Percentiles rank a stretch among this genome's conserved stretches.
These are phyloP conservation scores for Echium plantagineum DNA, from an alignment of 257 asterid genomes.

Conservation along the genomic window DNA sequence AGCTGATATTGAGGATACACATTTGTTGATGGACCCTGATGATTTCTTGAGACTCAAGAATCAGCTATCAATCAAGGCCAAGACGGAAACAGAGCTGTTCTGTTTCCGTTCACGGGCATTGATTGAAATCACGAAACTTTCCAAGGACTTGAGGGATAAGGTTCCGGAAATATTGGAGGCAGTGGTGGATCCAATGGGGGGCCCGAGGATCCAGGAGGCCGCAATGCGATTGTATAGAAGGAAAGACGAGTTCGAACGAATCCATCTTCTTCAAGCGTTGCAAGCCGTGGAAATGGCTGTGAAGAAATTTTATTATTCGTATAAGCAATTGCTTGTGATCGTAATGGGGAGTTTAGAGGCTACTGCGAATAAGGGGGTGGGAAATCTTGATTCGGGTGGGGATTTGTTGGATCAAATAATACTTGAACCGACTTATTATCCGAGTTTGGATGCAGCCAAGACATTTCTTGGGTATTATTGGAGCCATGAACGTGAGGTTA, in stretches of 20 bases:
- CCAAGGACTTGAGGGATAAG: slow-evolving; percentile 63
- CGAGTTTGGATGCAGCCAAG: slow-evolving; percentile 90
- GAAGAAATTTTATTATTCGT: slow-evolving; percentile 63
- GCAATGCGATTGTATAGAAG: slow-evolving; percentile 62
- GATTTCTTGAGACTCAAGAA: slow-evolving; percentile 66
- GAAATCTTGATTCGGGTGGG: slow-evolving; percentile 21
- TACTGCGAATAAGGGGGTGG: slow-evolving; percentile 20
- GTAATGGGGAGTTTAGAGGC: slow-evolving; percentile 89
- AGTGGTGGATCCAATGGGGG: slow-evolving; percentile 88
- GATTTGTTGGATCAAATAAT: slow-evolving; percentile 57
- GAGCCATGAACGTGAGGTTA: slow-evolving; percentile 30
- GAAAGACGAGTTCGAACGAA: slow-evolving; percentile 32
- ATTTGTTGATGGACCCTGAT: slow-evolving; percentile 70
- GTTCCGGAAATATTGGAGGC: slow-evolving; percentile 69
- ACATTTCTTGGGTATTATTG: slow-evolving; percentile 74
- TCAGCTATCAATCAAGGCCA: slow-evolving; percentile 47
- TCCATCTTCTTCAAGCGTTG: slow-evolving; percentile 73
- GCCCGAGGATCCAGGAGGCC: slow-evolving; percentile 82
- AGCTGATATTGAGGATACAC: slow-evolving; percentile 51
- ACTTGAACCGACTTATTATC: slow-evolving; percentile 81
- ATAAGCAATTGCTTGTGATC: slow-evolving; percentile 53
- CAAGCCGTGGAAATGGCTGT: slow-evolving; percentile 86
- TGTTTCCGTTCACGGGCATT: slow-evolving; percentile 66
- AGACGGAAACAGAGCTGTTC: slow-evolving; percentile 51
- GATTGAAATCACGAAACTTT: slow-evolving; percentile 45